Evolutionary conservation across 1,284 basidiomycete species (phyloP), one percentile per base, ranked within the genome.

Genomic region (Heliocybe sulcata): DNA sequence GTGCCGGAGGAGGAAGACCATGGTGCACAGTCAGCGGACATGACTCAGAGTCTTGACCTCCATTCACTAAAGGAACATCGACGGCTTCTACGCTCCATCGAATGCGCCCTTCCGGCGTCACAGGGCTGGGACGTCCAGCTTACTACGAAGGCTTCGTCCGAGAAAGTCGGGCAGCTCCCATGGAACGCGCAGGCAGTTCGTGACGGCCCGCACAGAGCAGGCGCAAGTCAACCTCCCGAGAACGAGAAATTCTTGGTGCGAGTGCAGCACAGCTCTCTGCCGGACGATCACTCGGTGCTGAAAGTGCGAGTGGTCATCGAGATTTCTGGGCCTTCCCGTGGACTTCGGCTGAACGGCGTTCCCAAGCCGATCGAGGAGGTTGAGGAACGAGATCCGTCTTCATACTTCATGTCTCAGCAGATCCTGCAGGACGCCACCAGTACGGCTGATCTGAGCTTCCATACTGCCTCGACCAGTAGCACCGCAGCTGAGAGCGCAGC

Each of bases 71-170:
- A 80, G 33, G 88, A 91, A 62, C 77, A 83, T 55, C 74, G 79
- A 55, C 77, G 87, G 45, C 72, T 92, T 16, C 85, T 85, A 12
- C 77, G 92, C 27, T 81, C 87, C 0, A 74, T 97, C 49, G 92
- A 97, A 70, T 88, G 91, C 62, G 72, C 84, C 3, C 69, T 99
- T 19, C 89, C 92, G 2, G 79, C 83, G 1, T 71, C 77, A 2
- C 85, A 94, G 60, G 92, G 93, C 8, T 99, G 96, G 96, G 94
- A 98, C 64, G 83, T 96, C 0, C 90, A 89, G 61, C 74, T 82
- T 55, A 81, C 80, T 52, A 85, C 82, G 56, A 87, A 76, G 64
- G 89, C 80, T 25, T 88, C 82, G 1, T 84, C 83, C 3, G 82
- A 88, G 53, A 77, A 80, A 56, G 84, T 88, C 12, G 82, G 90